Conservation (phyloP, 441 rosid species). For the Capsella rubella region DNA sequence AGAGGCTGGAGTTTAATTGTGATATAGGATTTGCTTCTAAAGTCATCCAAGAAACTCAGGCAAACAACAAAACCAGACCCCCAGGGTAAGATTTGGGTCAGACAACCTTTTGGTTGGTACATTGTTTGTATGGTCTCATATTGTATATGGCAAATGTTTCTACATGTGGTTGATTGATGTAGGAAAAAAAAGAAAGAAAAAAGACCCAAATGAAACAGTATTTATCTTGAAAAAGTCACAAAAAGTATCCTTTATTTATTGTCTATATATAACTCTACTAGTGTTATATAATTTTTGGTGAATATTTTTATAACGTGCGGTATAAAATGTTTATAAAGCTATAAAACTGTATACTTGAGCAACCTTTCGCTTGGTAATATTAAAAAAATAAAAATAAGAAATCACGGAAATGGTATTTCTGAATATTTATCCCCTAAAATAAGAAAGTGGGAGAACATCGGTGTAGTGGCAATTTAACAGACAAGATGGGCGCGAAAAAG, state of each 20-base stretch:
- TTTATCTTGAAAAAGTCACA: conserved; percentile 11
- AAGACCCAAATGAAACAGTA: conserved; percentile 22
- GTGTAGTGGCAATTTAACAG: conserved; percentile 34
- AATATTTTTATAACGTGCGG: too few relatives aligned
- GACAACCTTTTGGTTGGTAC: conserved; percentile 35
- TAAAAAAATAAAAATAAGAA: too few relatives aligned
- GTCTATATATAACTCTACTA: not conserved
- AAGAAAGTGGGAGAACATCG: conserved; percentile 18
- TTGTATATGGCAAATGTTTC: conserved; percentile 43
- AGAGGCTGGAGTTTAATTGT: conserved; percentile 58
- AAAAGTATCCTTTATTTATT: conserved; percentile 2
- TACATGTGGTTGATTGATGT: conserved; percentile 37
- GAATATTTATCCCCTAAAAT: not conserved
- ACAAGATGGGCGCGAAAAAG: conserved; percentile 44
- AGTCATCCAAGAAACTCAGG: conserved; percentile 33
- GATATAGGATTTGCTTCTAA: conserved; percentile 30
- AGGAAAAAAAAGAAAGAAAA: conserved; percentile 1
- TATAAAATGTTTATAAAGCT: too few relatives aligned
- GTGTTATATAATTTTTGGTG: not conserved
- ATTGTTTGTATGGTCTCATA: conserved; percentile 38
- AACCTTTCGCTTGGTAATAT: too few relatives aligned
- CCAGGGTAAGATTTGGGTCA: conserved; percentile 20
- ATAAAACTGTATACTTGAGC: too few relatives aligned
- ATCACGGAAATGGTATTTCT: not conserved
- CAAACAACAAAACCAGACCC: conserved; percentile 29